A percentile compares a stretch with the other conserved stretches of the same genome.
phyloP scores from a whole-genome alignment of 2,329 filamentous ascomycete genomes.

The Fusarium subglutinans region DNA sequence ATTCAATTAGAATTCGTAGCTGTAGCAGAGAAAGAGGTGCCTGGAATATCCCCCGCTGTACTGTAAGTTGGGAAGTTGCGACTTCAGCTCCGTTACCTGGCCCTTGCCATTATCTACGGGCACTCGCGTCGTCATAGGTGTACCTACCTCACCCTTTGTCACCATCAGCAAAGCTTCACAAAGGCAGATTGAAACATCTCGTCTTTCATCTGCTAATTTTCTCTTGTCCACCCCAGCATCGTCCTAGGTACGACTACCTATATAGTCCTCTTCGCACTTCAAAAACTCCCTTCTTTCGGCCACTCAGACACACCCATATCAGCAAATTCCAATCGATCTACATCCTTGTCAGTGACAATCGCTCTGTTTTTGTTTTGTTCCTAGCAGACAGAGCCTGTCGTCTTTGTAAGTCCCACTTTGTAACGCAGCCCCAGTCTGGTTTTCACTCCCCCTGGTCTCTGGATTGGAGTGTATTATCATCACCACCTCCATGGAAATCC shows the following conservation, averaged over 20 bases:
- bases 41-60: constrained; percentile 26
- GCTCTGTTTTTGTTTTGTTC: constrained; percentile 30
- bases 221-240: neutral
- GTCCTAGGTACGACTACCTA: neutral
- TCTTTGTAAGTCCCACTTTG: constrained; percentile 28
- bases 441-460: constrained; percentile 17
- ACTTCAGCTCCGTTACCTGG: neutral
- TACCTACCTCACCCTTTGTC: neutral
- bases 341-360: constrained; percentile 21
- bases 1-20: neutral
- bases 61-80: constrained; percentile 2
- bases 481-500: constrained; percentile 17
- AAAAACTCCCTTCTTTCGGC: constrained; percentile 6
- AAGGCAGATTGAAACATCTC: neutral
- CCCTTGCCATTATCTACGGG: neutral
- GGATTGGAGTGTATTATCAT: constrained; percentile 30
- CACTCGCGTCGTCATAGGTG: neutral
- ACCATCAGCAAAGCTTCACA: constrained; percentile 15
- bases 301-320: constrained; percentile 14
- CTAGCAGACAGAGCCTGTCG: constrained; percentile 2
- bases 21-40: neutral
- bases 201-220: neutral
- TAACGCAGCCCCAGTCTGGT: constrained; percentile 5
- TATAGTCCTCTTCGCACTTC: neutral
- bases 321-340: constrained; percentile 21